Percentiles rank a stretch among this genome's conserved stretches.
Evolutionary conservation across 495 filamentous ascomycete species (phyloP).

Genomic region (Symbiotaphrina buchneri): DNA sequence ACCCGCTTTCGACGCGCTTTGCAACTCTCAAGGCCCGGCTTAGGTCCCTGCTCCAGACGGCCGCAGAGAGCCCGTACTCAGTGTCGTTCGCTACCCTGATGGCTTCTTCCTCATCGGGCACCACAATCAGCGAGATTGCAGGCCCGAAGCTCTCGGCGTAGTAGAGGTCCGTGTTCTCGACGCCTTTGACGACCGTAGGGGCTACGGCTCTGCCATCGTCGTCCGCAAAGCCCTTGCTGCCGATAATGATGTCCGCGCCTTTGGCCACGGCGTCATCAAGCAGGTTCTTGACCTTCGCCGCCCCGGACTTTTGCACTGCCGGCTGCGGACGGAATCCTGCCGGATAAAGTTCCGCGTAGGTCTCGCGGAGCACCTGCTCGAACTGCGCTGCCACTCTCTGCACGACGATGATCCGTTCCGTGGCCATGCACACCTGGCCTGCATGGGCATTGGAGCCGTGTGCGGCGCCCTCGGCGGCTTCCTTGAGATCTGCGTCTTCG

Average conservation of each 20-base stretch:
- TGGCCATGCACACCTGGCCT: slow-evolving; percentile 86
- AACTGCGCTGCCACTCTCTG: slow-evolving; percentile 42
- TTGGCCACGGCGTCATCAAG: slow-evolving; percentile 39
- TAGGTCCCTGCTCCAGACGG: slow-evolving; percentile 17
- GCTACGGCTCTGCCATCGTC: slow-evolving; percentile 51
- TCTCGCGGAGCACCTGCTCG: slow-evolving; percentile 30
- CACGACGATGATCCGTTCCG: slow-evolving; percentile 73
- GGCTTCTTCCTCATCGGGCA: slow-evolving; percentile 17
- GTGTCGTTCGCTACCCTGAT: slow-evolving; percentile 17
- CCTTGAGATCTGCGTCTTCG: slow-evolving; percentile 83
- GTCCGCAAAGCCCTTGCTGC: slow-evolving; percentile 76
- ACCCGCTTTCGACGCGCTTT: slow-evolving; percentile 15
- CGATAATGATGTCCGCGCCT: slow-evolving; percentile 44
- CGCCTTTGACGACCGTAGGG: slow-evolving; percentile 43
- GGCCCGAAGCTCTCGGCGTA: slow-evolving; percentile 68
- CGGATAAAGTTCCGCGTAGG: slow-evolving; percentile 24
- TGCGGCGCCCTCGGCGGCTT: slow-evolving; percentile 94
- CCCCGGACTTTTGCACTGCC: too few relatives aligned
- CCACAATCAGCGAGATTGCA: slow-evolving; percentile 33
- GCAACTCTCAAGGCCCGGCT: slow-evolving; percentile 15
- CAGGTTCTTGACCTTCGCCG: slow-evolving; percentile 50
- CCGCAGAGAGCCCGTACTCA: slow-evolving; percentile 16
- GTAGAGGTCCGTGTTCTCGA: slow-evolving; percentile 73
- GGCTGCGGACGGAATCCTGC: slow-evolving; percentile 31
- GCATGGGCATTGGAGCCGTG: slow-evolving; percentile 97